Conservation (phyloP, 441 rosid genomes). For the Cnidoscolus chayamansa region DNA sequence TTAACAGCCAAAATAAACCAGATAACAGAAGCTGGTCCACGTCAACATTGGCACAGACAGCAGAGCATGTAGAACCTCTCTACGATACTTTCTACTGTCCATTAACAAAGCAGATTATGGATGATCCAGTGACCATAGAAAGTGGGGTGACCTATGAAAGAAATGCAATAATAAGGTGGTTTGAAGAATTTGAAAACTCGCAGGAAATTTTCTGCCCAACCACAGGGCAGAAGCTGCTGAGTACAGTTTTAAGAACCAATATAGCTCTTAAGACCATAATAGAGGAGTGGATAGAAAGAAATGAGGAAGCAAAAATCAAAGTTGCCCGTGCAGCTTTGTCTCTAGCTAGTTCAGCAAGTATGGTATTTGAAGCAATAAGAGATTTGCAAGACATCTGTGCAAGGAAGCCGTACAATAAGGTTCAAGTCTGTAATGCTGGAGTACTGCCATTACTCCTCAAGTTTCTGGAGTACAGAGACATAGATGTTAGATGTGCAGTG, state of each 20-base stretch:
- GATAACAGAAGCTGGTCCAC: constrained; percentile 33
- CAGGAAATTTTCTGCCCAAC: constrained; percentile 57
- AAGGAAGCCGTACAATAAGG: constrained; percentile 46
- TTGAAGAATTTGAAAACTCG: constrained; percentile 36
- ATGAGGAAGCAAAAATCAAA: constrained; percentile 68
- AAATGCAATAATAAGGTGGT: constrained; percentile 61
- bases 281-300: constrained; percentile 75
- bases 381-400: constrained; percentile 63
- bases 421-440: constrained; percentile 50
- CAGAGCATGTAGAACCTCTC: constrained; percentile 62
- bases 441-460: constrained; percentile 56
- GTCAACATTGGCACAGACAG: constrained; percentile 38
- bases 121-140: constrained; percentile 77
- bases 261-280: constrained; percentile 64
- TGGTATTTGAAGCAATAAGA: constrained; percentile 65
- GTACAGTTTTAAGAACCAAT: constrained; percentile 43
- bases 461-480: constrained; percentile 46
- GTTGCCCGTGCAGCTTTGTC: constrained; percentile 65
- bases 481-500: constrained; percentile 53
- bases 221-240: constrained; percentile 46
- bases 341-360: constrained; percentile 59
- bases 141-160: constrained; percentile 80
- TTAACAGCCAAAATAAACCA: constrained; percentile 36
- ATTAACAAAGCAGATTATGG: constrained; percentile 74
- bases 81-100: constrained; percentile 81